Evolutionary conservation across 495 filamentous ascomycete genomes (phyloP).

Genomic region (Tetracladium marchalianum): DNA sequence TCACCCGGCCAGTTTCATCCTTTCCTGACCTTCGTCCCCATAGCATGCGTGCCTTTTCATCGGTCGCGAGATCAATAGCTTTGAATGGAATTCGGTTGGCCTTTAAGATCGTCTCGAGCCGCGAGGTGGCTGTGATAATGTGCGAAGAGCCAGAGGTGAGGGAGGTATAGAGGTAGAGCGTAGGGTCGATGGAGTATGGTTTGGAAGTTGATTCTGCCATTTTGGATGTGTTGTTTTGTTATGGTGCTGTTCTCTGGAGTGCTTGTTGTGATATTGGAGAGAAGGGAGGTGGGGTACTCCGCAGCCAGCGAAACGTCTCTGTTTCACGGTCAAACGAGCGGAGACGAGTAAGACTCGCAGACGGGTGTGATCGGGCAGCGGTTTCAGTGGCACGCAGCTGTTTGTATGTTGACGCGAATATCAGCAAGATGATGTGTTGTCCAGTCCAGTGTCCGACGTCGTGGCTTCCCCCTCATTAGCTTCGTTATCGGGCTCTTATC

Average conservation of each 20-base stretch:
- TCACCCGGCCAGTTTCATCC: conserved; percentile 46
- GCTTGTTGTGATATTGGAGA: neutral
- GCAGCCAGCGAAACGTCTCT: too few relatives aligned
- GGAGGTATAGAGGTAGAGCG: conserved; percentile 89
- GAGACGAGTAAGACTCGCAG: too few relatives aligned
- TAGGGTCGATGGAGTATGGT: conserved; percentile 63
- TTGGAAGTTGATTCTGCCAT: conserved; percentile 21
- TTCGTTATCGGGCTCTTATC: too few relatives aligned
- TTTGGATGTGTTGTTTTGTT: neutral
- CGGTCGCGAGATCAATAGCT: conserved; percentile 83
- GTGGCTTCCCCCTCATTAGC: too few relatives aligned
- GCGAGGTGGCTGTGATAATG: conserved; percentile 91
- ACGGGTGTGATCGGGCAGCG: too few relatives aligned
- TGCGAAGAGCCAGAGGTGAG: conserved; percentile 95
- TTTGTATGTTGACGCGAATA: neutral
- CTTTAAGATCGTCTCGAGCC: conserved; percentile 92
- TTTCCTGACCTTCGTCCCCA: conserved; percentile 73
- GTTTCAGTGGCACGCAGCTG: too few relatives aligned
- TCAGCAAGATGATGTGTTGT: too few relatives aligned
- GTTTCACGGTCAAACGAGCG: too few relatives aligned
- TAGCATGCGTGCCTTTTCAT: conserved; percentile 82
- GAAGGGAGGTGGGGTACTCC: too few relatives aligned
- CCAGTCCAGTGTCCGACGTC: too few relatives aligned
- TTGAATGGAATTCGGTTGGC: conserved; percentile 90
- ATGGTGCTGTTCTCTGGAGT: neutral